phyloP scores from a whole-genome alignment of 257 asterid genomes.

The Primulina huaijiensis region DNA sequence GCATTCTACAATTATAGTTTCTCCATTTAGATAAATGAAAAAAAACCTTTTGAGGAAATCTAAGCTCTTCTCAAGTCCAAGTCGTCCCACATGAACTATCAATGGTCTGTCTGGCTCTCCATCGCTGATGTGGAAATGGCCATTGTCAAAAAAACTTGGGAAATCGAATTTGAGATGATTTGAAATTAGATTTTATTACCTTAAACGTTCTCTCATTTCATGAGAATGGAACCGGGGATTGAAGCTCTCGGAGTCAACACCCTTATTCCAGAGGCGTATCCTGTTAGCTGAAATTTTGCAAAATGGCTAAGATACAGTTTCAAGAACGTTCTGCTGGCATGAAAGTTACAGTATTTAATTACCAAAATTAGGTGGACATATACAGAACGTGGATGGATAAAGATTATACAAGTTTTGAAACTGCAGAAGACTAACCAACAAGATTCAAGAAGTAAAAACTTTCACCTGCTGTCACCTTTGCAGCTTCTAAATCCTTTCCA shows the following conservation, averaged over 20 bases:
- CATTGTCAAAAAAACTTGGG: constrained; percentile 18
- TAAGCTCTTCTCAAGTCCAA: constrained; percentile 92
- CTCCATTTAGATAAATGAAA: not conserved
- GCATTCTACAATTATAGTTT: not conserved
- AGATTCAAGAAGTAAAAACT: constrained; percentile 4
- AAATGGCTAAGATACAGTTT: not conserved
- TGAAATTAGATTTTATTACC: constrained; percentile 37
- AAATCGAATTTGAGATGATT: not conserved
- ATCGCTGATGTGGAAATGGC: constrained; percentile 37
- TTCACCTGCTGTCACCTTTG: constrained; percentile 76
- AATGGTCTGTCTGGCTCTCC: constrained; percentile 88
- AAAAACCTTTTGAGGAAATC: constrained; percentile 76
- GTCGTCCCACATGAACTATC: constrained; percentile 89
- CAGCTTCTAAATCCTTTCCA: constrained; percentile 81
- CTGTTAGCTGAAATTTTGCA: constrained; percentile 50
- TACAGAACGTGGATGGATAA: not conserved
- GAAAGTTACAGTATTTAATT: not conserved
- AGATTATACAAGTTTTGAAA: not conserved
- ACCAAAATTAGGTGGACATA: not conserved
- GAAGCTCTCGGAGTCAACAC: constrained; percentile 93
- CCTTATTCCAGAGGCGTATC: constrained; percentile 95
- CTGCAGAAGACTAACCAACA: constrained; percentile 4
- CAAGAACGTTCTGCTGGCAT: not conserved
- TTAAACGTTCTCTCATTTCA: constrained; percentile 74
- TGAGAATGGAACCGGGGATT: constrained; percentile 61